Conservation (phyloP, 805 yeast genomes). For the Kurtzmaniella cleridarum region DNA sequence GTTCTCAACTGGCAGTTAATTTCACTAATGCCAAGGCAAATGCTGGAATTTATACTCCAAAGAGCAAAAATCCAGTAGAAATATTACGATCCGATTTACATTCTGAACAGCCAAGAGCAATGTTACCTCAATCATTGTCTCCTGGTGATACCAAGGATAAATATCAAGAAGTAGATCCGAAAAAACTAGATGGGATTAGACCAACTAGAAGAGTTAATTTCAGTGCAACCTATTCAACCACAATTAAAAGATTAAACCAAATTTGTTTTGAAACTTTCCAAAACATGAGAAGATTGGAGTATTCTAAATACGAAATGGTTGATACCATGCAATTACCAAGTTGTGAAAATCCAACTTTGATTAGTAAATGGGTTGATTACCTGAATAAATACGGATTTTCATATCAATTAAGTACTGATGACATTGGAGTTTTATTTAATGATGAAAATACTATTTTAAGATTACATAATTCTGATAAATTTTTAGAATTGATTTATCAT, state of each 20-base stretch:
- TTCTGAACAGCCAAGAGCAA: slow-evolving; percentile 59
- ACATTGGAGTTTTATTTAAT: slow-evolving; percentile 85
- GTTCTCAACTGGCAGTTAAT: slow-evolving; percentile 60
- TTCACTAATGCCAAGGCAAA: slow-evolving; percentile 59
- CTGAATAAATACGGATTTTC: slow-evolving; percentile 94
- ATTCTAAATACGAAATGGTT: slow-evolving; percentile 26
- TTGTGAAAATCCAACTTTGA: slow-evolving; percentile 58
- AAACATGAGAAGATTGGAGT: slow-evolving; percentile 39
- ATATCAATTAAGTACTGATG: slow-evolving; percentile 84
- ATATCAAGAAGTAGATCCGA: slow-evolving; percentile 63
- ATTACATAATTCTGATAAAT: slow-evolving; percentile 55
- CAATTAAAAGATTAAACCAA: slow-evolving; percentile 34
- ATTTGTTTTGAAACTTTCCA: slow-evolving; percentile 31
- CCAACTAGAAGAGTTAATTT: slow-evolving; percentile 34
- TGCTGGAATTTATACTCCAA: slow-evolving; percentile 56
- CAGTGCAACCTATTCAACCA: slow-evolving; percentile 31
- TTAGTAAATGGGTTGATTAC: slow-evolving; percentile 97
- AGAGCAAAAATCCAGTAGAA: slow-evolving; percentile 59
- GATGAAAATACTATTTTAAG: slow-evolving; percentile 79
- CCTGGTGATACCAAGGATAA: slow-evolving; percentile 89
- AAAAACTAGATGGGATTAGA: slow-evolving; percentile 23
- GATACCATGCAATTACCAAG: slow-evolving; percentile 35
- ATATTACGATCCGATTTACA: slow-evolving; percentile 64
- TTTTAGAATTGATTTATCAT: slow-evolving; percentile 52
- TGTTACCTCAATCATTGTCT: slow-evolving; percentile 84